These are phyloP conservation scores for Pseudogymnoascus sp. DNA, from an alignment of 2,329 filamentous ascomycete genomes.

Conservation along the genomic window DNA sequence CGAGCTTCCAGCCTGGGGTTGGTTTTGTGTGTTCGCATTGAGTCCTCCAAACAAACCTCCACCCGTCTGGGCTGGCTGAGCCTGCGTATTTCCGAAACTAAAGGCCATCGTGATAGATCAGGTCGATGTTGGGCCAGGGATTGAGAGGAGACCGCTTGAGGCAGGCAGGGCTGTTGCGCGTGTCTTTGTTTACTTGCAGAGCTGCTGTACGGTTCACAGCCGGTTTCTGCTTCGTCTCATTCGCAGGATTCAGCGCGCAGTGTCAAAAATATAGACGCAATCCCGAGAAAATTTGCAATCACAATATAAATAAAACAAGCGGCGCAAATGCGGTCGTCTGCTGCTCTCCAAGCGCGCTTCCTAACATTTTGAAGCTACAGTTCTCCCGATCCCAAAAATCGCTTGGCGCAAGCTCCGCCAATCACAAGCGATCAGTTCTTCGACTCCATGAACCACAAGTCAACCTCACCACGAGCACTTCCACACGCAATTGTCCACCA, in stretches of 20 bases:
- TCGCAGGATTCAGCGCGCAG: background rate
- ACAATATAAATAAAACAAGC: background rate
- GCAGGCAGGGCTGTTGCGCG: background rate
- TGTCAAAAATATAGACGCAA: background rate
- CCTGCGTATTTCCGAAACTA: slow-evolving; percentile 4
- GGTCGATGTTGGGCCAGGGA: background rate
- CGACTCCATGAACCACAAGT: slow-evolving; percentile 8
- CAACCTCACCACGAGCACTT: background rate
- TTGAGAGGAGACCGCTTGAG: background rate
- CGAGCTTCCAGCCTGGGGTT: slow-evolving; percentile 15
- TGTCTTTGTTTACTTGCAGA: background rate
- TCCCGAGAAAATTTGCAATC: background rate
- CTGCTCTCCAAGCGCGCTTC: slow-evolving; percentile 1
- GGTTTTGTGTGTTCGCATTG: slow-evolving; percentile 2
- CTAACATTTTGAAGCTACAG: slow-evolving; percentile 9
- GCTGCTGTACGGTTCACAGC: background rate
- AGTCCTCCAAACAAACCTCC: slow-evolving; percentile 16
- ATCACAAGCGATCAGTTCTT: slow-evolving; percentile 8
- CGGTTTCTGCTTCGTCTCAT: background rate
- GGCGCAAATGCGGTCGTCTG: background rate
- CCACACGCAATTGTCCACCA: slow-evolving; percentile 13
- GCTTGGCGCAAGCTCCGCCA: slow-evolving; percentile 7
- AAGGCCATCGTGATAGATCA: slow-evolving; percentile 5
- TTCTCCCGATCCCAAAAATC: slow-evolving; percentile 6
- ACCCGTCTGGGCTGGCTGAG: slow-evolving; percentile 7